Percentiles rank a stretch among this genome's conserved stretches.
Evolutionary conservation across 148 eudicot genomes (phyloP).

Genomic region (Vaccinium vitisidaea): DNA sequence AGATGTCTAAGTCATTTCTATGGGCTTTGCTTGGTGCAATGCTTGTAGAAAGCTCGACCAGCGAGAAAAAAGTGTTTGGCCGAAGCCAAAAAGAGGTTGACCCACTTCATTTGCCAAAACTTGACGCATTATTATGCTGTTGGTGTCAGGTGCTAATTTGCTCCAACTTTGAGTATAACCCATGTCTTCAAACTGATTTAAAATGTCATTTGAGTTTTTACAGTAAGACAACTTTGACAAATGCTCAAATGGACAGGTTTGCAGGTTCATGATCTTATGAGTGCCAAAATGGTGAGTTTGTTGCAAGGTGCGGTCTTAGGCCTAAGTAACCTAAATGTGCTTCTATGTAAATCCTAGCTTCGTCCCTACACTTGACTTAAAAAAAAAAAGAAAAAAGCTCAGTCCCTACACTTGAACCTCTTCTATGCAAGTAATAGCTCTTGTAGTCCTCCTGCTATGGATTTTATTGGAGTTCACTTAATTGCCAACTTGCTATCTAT

Average conservation of each 20-base stretch:
- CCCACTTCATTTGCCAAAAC: too few relatives aligned
- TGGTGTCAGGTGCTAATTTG: background rate
- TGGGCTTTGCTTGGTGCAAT: slow-evolving; percentile 5
- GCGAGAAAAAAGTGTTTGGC: too few relatives aligned
- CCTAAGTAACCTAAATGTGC: background rate
- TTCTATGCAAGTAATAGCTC: background rate
- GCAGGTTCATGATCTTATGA: background rate
- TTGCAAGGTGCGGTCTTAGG: background rate
- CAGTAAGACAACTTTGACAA: background rate
- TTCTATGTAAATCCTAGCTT: too few relatives aligned
- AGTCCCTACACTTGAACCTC: background rate
- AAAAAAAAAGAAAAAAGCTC: too few relatives aligned
- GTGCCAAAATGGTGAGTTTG: background rate
- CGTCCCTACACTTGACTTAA: too few relatives aligned
- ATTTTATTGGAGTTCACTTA: background rate
- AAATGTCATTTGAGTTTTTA: too few relatives aligned
- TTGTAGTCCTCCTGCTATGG: background rate
- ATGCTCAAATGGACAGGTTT: background rate
- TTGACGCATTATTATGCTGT: background rate
- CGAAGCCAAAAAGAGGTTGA: too few relatives aligned
- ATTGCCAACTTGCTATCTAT: background rate
- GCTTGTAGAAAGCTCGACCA: too few relatives aligned
- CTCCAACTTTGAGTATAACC: background rate
- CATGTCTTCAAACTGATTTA: background rate
- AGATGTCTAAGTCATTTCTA: background rate